phyloP scores from a whole-genome alignment of 176 grass and related monocot species.

The Tuctoria greenei region DNA sequence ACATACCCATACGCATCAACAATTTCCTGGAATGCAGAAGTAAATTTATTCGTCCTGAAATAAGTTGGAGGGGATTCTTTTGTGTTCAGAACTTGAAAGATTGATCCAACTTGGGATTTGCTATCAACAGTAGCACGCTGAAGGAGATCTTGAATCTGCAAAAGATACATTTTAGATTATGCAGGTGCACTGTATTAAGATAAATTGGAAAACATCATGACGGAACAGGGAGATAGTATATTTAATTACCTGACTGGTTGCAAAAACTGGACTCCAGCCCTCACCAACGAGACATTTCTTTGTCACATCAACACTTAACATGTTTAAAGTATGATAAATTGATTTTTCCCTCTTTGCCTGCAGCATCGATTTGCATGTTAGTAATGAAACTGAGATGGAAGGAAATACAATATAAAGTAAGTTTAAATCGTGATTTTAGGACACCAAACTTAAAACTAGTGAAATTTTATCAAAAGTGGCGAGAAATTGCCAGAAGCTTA shows the following conservation, averaged over 20 bases:
- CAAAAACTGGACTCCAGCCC: constrained; percentile 94
- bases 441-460: constrained; percentile 1
- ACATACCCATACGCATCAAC: constrained; percentile 97
- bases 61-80: constrained; percentile 92
- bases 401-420: too few species aligned
- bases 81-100: constrained; percentile 91
- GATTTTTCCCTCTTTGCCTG: constrained; percentile 90
- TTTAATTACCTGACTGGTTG: constrained; percentile 61
- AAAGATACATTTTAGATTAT: constrained; percentile 32
- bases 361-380: constrained; percentile 36
- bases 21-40: constrained; percentile 92
- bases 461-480: constrained; percentile 13
- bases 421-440: not conserved
- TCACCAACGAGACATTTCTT: constrained; percentile 98
- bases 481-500: constrained; percentile 39
- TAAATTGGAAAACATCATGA: constrained; percentile 16
- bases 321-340: constrained; percentile 97
- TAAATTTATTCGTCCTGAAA: constrained; percentile 91
- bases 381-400: constrained; percentile 9
- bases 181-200: not conserved
- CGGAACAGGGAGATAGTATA: constrained; percentile 2
- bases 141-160: constrained; percentile 81
- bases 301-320: constrained; percentile 96
- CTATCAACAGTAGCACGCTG: constrained; percentile 69
- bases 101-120: constrained; percentile 95